These are phyloP conservation scores for Debaryomycetaceae sp. DNA, from an alignment of 1,139 yeast genomes.

Conservation along the genomic window DNA sequence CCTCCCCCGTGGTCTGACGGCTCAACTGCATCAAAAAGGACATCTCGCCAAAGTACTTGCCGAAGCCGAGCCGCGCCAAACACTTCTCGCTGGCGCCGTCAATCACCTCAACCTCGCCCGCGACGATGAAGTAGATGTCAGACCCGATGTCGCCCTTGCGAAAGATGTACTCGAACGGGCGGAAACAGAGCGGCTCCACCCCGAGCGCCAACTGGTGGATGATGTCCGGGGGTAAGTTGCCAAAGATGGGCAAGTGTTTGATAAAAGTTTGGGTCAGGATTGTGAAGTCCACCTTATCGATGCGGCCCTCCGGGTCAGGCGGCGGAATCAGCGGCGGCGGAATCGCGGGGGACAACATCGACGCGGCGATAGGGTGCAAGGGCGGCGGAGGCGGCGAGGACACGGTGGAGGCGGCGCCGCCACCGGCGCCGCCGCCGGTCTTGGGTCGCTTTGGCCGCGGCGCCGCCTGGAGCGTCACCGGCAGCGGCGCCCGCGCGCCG, in stretches of 20 bases:
- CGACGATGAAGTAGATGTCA: slow-evolving; percentile 61
- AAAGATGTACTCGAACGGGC: slow-evolving; percentile 57
- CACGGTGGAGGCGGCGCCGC: no score
- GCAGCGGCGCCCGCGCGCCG: slow-evolving; percentile 2
- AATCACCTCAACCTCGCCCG: slow-evolving; percentile 68
- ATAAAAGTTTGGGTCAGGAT: slow-evolving; percentile 55
- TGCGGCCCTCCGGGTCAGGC: neutral
- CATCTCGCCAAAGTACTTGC: slow-evolving; percentile 75
- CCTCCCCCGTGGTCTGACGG: slow-evolving; percentile 15
- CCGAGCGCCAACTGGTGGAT: slow-evolving; percentile 61
- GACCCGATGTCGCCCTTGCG: slow-evolving; percentile 56
- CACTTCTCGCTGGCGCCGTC: slow-evolving; percentile 39
- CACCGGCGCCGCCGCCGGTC: no score
- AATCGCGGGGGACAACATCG: slow-evolving; percentile 5
- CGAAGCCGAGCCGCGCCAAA: slow-evolving; percentile 56
- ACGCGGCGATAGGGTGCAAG: neutral
- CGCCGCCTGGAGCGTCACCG: neutral
- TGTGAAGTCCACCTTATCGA: slow-evolving; percentile 43
- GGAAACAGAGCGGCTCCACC: slow-evolving; percentile 51
- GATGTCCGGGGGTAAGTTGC: slow-evolving; percentile 50
- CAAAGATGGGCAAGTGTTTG: slow-evolving; percentile 54
- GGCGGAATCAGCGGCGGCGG: slow-evolving; percentile 10
- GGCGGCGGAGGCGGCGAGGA: no score
- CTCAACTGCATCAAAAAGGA: slow-evolving; percentile 54
- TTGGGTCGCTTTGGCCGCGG: no score